Evolutionary conservation across 1,284 basidiomycete genomes (phyloP).

Genomic region (Pseudozyma pruni): DNA sequence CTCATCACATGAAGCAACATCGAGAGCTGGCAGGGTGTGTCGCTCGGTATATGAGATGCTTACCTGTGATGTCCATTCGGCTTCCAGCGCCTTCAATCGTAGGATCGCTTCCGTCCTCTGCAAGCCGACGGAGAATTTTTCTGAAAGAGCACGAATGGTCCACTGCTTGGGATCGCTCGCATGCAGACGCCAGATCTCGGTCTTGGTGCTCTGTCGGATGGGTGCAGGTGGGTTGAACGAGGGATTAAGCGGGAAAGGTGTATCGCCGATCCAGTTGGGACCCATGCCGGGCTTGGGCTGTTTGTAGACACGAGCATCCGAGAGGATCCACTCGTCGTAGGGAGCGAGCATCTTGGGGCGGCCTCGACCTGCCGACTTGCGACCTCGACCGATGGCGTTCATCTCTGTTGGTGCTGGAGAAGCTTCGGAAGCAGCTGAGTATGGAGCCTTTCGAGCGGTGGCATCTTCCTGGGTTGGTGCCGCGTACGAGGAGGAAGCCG

Average conservation of each 20-base stretch:
- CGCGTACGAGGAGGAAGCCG: conserved; percentile 20
- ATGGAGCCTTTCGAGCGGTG: conserved; percentile 35
- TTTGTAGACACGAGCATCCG: conserved; percentile 54
- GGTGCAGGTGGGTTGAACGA: conserved; percentile 64
- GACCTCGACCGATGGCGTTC: conserved; percentile 36
- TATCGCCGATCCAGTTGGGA: conserved; percentile 64
- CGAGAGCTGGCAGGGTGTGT: conserved; percentile 9
- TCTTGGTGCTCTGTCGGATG: conserved; percentile 51
- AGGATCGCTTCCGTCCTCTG: conserved; percentile 61
- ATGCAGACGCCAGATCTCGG: conserved; percentile 63
- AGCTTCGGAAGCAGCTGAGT: conserved; percentile 30
- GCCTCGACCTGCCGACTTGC: conserved; percentile 40
- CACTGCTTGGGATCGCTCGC: conserved; percentile 49
- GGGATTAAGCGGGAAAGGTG: conserved; percentile 66
- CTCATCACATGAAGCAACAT: conserved; percentile 44
- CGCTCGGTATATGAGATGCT: conserved; percentile 3
- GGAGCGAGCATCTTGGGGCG: conserved; percentile 48
- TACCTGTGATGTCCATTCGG: conserved; percentile 58
- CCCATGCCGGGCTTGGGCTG: conserved; percentile 56
- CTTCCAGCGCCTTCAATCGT: conserved; percentile 63
- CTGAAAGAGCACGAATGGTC: conserved; percentile 60
- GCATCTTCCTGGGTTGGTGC: conserved; percentile 28
- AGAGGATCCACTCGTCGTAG: conserved; percentile 57
- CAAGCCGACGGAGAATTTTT: conserved; percentile 55
- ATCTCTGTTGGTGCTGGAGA: conserved; percentile 20